Conservation (phyloP, 202 grass and related monocot genomes). For the Schoenoplectus tabernaemontani region DNA sequence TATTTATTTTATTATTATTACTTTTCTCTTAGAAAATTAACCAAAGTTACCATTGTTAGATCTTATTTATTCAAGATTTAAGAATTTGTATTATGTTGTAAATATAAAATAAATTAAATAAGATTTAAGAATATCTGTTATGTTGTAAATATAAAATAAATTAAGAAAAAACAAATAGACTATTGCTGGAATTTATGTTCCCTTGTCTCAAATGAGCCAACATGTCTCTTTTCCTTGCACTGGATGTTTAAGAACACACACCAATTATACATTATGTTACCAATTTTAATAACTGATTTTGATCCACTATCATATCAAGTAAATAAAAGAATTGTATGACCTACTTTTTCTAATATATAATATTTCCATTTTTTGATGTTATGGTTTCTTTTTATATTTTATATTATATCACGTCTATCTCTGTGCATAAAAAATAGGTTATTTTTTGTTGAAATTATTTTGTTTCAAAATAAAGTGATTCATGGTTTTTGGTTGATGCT, state of each 20-base stretch:
- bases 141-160: too few species aligned
- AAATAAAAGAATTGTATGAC: neutral
- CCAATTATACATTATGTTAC: neutral
- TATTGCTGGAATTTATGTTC: too few species aligned
- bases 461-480: neutral
- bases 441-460: too few species aligned
- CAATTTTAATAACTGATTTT: neutral
- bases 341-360: too few species aligned
- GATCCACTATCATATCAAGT: neutral
- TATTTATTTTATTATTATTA: neutral
- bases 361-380: too few species aligned
- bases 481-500: neutral
- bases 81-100: neutral
- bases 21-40: neutral
- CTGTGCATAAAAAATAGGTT: neutral
- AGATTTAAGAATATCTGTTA: neutral
- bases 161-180: too few species aligned
- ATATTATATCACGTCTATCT: neutral
- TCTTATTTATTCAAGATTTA: neutral
- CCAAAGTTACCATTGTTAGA: neutral
- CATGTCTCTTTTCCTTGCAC: neutral
- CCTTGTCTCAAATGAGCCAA: neutral
- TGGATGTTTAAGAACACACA: neutral
- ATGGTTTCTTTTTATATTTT: neutral
- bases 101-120: neutral